phyloP scores from a whole-genome alignment of 1,139 yeast species.

The Debaryomycetaceae sp. region DNA sequence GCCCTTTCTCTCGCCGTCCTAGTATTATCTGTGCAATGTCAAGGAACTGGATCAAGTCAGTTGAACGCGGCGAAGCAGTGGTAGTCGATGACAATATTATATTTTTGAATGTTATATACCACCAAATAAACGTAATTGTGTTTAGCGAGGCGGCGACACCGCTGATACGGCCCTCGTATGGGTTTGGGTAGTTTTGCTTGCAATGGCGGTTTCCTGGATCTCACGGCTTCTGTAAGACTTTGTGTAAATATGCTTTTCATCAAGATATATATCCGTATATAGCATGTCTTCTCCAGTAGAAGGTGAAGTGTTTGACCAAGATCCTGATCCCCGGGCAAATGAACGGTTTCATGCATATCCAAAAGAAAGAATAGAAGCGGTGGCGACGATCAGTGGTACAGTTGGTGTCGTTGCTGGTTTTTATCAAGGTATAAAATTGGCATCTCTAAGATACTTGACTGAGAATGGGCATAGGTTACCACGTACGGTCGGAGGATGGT shows the following conservation, averaged over 20 bases:
- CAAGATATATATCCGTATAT: neutral
- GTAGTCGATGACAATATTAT: too few relatives aligned
- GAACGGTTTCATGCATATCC: constrained; percentile 44
- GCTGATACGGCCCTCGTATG: neutral
- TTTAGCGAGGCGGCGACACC: neutral
- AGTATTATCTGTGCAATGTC: too few relatives aligned
- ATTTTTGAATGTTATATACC: neutral
- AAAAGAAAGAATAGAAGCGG: constrained; percentile 29
- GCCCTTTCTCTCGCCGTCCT: too few relatives aligned
- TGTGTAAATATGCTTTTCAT: neutral
- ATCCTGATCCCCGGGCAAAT: constrained; percentile 15
- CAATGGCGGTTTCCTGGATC: too few relatives aligned
- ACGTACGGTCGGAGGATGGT: constrained; percentile 80
- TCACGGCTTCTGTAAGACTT: neutral
- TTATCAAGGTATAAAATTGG: constrained; percentile 52
- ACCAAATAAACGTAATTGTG: neutral
- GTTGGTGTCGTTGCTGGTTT: constrained; percentile 66
- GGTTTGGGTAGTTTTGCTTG: too few relatives aligned
- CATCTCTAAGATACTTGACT: constrained; percentile 64
- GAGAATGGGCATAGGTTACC: constrained; percentile 85
- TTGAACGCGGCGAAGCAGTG: too few relatives aligned
- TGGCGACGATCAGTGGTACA: constrained; percentile 38
- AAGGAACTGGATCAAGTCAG: too few relatives aligned
- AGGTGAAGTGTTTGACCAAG: neutral
- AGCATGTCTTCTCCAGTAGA: neutral